These are phyloP conservation scores for Leptoxyphium fumago DNA, from an alignment of 2,329 filamentous ascomycete species.

Conservation along the genomic window DNA sequence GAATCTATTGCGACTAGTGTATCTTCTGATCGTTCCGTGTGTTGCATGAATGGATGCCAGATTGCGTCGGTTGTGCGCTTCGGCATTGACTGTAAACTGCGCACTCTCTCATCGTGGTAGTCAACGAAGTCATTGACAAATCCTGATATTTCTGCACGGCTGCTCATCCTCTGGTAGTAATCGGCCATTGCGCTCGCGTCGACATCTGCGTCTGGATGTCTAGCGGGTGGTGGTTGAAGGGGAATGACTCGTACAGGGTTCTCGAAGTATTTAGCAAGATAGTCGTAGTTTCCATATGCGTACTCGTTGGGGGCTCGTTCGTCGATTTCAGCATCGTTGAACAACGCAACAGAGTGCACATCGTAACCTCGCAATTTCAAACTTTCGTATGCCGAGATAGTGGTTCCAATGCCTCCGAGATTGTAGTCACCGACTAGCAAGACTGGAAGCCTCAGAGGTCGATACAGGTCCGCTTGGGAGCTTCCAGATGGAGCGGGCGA, in stretches of 20 bases:
- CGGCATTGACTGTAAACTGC: constrained; percentile 46
- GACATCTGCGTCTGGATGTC: constrained; percentile 23
- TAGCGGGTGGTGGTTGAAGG: constrained; percentile 44
- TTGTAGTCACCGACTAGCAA: constrained; percentile 61
- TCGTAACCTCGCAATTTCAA: constrained; percentile 66
- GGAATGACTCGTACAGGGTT: constrained; percentile 43
- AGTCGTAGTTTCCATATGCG: constrained; percentile 52
- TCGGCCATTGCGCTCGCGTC: constrained; percentile 44
- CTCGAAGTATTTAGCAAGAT: constrained; percentile 55
- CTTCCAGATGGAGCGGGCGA: constrained; percentile 64
- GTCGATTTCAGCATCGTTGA: constrained; percentile 25
- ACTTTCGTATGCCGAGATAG: constrained; percentile 68
- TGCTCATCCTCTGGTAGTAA: constrained; percentile 45
- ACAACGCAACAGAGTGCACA: constrained; percentile 54
- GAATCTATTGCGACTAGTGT: constrained; percentile 67
- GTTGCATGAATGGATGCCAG: constrained; percentile 83
- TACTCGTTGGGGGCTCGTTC: constrained; percentile 25
- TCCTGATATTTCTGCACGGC: constrained; percentile 24
- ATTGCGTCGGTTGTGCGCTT: constrained; percentile 47
- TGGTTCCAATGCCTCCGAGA: constrained; percentile 66
- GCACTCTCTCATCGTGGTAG: constrained; percentile 42
- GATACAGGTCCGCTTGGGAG: constrained; percentile 64
- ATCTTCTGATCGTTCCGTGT: constrained; percentile 44
- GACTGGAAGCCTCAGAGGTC: constrained; percentile 56
- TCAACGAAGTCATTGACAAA: constrained; percentile 38